Base-by-base conservation (phyloP, 2,329 filamentous ascomycete species). In the Dothiorella sarmentorum region DNA sequence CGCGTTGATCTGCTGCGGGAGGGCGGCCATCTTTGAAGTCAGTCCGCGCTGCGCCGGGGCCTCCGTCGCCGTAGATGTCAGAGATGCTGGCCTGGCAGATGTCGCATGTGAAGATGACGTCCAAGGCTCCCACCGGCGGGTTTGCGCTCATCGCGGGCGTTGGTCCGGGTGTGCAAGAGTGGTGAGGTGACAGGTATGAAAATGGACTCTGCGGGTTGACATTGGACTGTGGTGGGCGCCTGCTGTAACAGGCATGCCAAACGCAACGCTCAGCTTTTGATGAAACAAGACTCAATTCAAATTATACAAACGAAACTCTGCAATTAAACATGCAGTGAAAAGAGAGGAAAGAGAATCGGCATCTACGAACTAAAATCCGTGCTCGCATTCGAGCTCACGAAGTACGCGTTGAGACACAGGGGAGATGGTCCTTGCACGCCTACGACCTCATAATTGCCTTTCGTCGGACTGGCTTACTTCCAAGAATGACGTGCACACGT, bases 31-130 rank as follows among this genome's bases (percentile, higher is more conserved):
- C 55, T 4, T 24, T 65, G 62, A 40, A 63, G 63, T 31, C 62
- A 59, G 40, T 60, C 5, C 56, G 61, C 53, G 64, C 66, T 59
- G 63, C 71, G 55, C 71, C 69, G 18, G 70, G 66, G 24, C 29
- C 13, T 33, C 67, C 61, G n/a, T 67, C 68, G 7, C 69, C 68
- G 64, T 80, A 80, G 24, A 80, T 66, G 27, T 80, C 77, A 18
- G 74, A 70, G 35, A 79, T 70, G 6, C 73, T 74, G 9, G 69
- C 69, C 47, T 78, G 75, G 64, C 80, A 82, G 35, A 80, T 63
- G 26, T 70, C 70, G 65, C 80, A 82, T 61, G 74, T 75, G 65
- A 81, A 78, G 52, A 81, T 75, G 60, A 80, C 69, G 60, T 81
- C 73, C 55, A 73, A 66, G 7, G 73, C 53, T 2, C 31, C 40